phyloP scores from a whole-genome alignment of 2,329 filamentous ascomycete genomes.

The Trichoderma breve region DNA sequence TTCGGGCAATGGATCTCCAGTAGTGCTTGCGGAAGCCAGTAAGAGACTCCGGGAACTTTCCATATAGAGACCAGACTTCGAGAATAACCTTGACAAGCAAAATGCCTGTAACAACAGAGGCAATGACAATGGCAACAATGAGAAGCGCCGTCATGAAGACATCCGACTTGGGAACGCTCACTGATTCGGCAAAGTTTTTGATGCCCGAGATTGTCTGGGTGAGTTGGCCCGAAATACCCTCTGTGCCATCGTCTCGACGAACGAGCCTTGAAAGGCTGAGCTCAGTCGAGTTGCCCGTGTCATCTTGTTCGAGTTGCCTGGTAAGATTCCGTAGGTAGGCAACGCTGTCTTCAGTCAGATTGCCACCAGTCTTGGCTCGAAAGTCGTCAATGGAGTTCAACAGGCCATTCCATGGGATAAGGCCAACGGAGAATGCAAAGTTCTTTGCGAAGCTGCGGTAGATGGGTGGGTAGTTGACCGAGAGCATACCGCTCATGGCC shows the following conservation, averaged over 20 bases:
- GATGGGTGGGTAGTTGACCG: slow-evolving; percentile 79
- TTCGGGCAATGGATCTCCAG: slow-evolving; percentile 87
- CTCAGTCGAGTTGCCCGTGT: slow-evolving; percentile 39
- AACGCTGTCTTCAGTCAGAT: slow-evolving; percentile 78
- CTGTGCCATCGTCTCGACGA: slow-evolving; percentile 49
- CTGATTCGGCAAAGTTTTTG: slow-evolving; percentile 76
- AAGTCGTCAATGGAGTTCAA: slow-evolving; percentile 83
- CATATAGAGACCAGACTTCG: slow-evolving; percentile 87
- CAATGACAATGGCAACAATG: slow-evolving; percentile 83
- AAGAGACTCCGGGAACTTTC: slow-evolving; percentile 76
- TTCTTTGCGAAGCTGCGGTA: slow-evolving; percentile 91
- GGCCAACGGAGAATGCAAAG: slow-evolving; percentile 85
- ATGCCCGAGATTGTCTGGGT: slow-evolving; percentile 66
- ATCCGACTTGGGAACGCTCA: slow-evolving; percentile 82
- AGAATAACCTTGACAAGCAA: slow-evolving; percentile 88
- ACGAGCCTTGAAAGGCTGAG: slow-evolving; percentile 48
- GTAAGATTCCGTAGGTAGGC: slow-evolving; percentile 72
- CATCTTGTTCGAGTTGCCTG: slow-evolving; percentile 61
- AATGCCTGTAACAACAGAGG: slow-evolving; percentile 78
- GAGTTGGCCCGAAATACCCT: slow-evolving; percentile 34
- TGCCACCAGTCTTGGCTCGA: slow-evolving; percentile 76
- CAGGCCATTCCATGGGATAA: slow-evolving; percentile 79
- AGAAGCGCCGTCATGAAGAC: slow-evolving; percentile 95
- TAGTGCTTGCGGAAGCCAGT: slow-evolving; percentile 90
- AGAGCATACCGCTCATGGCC: slow-evolving; percentile 95